Evolutionary conservation across 768 basidiomycete species (phyloP).

Genomic region (Boletus pseudo-olivaceus): DNA sequence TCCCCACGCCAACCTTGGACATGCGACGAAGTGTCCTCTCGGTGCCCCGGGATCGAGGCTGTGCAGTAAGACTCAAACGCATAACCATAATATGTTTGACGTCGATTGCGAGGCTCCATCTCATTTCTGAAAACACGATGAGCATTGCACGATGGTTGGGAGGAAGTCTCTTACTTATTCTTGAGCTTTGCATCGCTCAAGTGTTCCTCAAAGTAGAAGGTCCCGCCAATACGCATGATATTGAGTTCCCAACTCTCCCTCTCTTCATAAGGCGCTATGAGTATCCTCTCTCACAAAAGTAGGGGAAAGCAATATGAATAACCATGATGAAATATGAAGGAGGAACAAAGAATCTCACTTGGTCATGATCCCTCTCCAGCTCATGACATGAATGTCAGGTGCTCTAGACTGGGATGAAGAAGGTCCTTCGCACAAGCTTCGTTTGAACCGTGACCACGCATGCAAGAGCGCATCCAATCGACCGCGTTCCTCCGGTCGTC

Average conservation of each 20-base stretch:
- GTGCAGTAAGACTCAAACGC: constrained; percentile 90
- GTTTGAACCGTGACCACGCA: constrained; percentile 48
- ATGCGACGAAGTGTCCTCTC: constrained; percentile 22
- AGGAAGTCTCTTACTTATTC: constrained; percentile 53
- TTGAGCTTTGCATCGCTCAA: constrained; percentile 51
- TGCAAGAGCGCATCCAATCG: constrained; percentile 66
- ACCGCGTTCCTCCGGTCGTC: constrained; percentile 59
- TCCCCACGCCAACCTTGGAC: constrained; percentile 67
- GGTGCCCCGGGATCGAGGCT: constrained; percentile 27
- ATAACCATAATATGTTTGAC: constrained; percentile 79
- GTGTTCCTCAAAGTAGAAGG: constrained; percentile 75
- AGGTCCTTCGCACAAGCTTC: constrained; percentile 32
- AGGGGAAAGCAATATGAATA: constrained; percentile 15
- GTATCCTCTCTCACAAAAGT: constrained; percentile 55
- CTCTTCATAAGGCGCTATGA: constrained; percentile 81
- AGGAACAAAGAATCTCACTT: constrained; percentile 47
- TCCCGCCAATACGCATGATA: constrained; percentile 70
- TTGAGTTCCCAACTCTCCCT: constrained; percentile 80
- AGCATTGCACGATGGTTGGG: background rate
- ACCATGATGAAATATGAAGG: background rate
- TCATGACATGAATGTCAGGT: constrained; percentile 53
- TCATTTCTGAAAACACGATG: constrained; percentile 47
- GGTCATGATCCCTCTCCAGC: constrained; percentile 84
- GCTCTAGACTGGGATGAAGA: constrained; percentile 19
- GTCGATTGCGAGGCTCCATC: constrained; percentile 58